phyloP scores from a whole-genome alignment of 371 early-diverging fungal species.

The Haplosporangium sp. region DNA sequence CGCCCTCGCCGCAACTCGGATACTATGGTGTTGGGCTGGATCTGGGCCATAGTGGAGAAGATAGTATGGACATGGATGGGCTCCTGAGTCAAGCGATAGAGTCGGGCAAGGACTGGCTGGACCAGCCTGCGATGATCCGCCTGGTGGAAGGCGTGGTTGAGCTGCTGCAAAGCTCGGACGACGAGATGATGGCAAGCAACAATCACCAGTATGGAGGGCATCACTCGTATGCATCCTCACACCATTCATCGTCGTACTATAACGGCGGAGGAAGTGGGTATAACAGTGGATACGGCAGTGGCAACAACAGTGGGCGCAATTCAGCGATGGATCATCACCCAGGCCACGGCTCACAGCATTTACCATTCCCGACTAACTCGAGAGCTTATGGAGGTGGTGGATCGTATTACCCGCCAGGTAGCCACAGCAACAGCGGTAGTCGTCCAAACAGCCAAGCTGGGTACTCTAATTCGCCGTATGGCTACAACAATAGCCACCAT shows the following conservation, averaged over 20 bases:
- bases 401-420: constrained; percentile 21
- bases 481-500: constrained; percentile 15
- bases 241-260: constrained; percentile 23
- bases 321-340: constrained; percentile 43
- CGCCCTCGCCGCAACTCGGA: constrained; percentile 47
- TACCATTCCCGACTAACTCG: constrained; percentile 37
- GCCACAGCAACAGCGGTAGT: constrained; percentile 33
- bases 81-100: constrained; percentile 45
- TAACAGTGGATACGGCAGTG: constrained; percentile 50
- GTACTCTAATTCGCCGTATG: constrained; percentile 19
- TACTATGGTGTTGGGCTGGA: constrained; percentile 53
- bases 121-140: constrained; percentile 52
- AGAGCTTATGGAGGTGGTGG: constrained; percentile 36
- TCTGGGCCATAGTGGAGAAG: constrained; percentile 15
- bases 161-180: constrained; percentile 45
- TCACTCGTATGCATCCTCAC: not conserved
- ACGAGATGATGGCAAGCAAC: constrained; percentile 40
- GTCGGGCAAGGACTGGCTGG: constrained; percentile 55
- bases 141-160: constrained; percentile 49
- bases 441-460: constrained; percentile 49
- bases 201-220: constrained; percentile 6
- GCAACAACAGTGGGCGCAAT: constrained; percentile 43
- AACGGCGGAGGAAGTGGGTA: constrained; percentile 42
- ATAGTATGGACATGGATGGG: constrained; percentile 36
- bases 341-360: constrained; percentile 15